Evolutionary conservation across 2,329 filamentous ascomycete genomes (phyloP), one percentile per base, ranked within the genome.

Genomic region (Colletotrichum plurivorum): DNA sequence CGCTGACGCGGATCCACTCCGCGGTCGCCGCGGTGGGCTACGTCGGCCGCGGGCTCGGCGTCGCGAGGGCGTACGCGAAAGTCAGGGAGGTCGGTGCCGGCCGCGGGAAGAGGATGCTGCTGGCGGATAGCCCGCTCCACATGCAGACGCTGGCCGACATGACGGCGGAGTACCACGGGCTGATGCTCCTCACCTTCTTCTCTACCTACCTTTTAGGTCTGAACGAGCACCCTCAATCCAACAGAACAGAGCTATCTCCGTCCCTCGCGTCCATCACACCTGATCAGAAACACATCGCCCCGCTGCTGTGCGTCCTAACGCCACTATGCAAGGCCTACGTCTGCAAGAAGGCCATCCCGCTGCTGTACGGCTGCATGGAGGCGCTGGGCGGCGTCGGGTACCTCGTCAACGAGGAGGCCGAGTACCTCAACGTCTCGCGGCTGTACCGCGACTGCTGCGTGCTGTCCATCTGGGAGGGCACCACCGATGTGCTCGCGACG

Each of bases 391-490:
- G 90, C 1, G 86, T 92, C 0, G 90, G 91, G 0, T 93, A 92
- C 72, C 84, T 91, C 25, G 84, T 90, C 73, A 92, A 92, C 73
- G 83, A 86, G 45, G 86, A 89, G 67, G 87, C 89, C 67, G 88
- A 90, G 57, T 85, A 89, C 45, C 55, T 71, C 16, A 94, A 94
- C 73, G 80, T 94, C 4, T 86, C 91, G 0, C 85, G 90, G 7
- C 81, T 93, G 1, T 89, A 89, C 73, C 86, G 92, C 8, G 92
- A 94, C 73, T 88, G 85, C 2, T 83, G 80, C 8, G 91, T 93
- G 3, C 80, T 88, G 58, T 85, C 87, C 15, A 93, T 94, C 56
- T 93, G 90, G 90, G 91, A 93, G 77, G 90, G 92, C 1, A 94
- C 92, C 0, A 93, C 91, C 0, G 91, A 93, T 73, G 90, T 94